These are phyloP conservation scores for Sphaerulina populicola DNA, from an alignment of 2,329 filamentous ascomycete species.

Conservation along the genomic window DNA sequence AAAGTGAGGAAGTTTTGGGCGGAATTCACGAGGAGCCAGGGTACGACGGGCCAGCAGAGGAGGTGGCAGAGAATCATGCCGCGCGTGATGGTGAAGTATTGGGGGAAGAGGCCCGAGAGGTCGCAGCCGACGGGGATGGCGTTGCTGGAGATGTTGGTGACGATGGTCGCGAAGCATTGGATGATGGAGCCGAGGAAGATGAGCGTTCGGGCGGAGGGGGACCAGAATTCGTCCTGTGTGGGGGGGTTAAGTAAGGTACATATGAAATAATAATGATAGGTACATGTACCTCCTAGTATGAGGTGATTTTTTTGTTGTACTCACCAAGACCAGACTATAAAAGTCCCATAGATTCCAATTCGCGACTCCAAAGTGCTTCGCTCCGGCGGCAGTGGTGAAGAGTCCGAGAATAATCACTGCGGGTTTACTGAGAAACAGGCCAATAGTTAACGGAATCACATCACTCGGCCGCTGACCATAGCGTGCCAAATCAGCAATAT, in stretches of 20 bases:
- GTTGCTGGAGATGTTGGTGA: slow-evolving; percentile 39
- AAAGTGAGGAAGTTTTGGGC: slow-evolving; percentile 39
- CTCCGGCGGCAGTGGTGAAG: slow-evolving; percentile 35
- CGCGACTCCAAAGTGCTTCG: slow-evolving; percentile 31
- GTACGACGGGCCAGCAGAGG: slow-evolving; percentile 33
- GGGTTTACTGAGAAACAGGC: slow-evolving; percentile 35
- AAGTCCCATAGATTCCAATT: slow-evolving; percentile 44
- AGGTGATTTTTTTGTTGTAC: no score
- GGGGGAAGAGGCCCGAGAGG: slow-evolving; percentile 37
- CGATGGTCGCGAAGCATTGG: slow-evolving; percentile 37
- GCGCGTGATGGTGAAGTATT: slow-evolving; percentile 38
- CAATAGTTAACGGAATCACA: slow-evolving; percentile 31
- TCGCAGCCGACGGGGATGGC: slow-evolving; percentile 39
- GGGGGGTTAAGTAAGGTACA: no score
- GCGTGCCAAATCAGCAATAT: slow-evolving; percentile 38
- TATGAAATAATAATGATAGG: no score
- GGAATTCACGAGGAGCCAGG: slow-evolving; percentile 39
- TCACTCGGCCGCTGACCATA: slow-evolving; percentile 31
- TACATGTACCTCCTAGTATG: no score
- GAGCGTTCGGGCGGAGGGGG: slow-evolving; percentile 33
- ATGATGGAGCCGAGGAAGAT: slow-evolving; percentile 36
- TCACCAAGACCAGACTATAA: slow-evolving; percentile 33
- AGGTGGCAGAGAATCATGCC: slow-evolving; percentile 38
- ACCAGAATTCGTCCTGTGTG: slow-evolving; percentile 32
- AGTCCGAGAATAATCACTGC: slow-evolving; percentile 38